Conservation (phyloP, 2,329 filamentous ascomycete genomes). For the Venturia pyrina region DNA sequence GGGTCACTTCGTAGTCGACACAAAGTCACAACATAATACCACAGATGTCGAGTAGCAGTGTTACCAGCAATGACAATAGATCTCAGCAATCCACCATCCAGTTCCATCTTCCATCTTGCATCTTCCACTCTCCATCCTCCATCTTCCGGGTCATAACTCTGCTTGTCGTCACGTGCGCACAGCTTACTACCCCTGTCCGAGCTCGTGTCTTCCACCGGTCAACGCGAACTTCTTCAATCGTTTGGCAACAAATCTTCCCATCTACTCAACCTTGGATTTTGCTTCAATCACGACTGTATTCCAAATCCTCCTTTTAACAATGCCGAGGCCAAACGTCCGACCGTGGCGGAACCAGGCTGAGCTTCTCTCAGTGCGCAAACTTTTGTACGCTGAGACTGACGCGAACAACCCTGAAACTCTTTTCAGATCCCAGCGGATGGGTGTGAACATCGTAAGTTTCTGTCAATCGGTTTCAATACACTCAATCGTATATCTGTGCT, state of each 20-base stretch:
- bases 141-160: too few relatives aligned
- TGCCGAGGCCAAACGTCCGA: conserved; percentile 8
- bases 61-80: background rate
- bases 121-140: too few relatives aligned
- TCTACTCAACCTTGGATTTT: background rate
- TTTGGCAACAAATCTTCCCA: background rate
- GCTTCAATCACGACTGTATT: background rate
- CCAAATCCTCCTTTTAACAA: background rate
- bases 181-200: background rate
- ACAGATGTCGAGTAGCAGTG: background rate
- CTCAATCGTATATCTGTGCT: background rate
- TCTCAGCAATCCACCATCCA: too few relatives aligned
- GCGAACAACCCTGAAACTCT: background rate
- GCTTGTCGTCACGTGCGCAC: background rate
- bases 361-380: conserved; percentile 7
- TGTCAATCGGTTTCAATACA: background rate
- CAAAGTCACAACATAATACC: background rate
- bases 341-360: conserved; percentile 5
- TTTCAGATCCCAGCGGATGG: background rate
- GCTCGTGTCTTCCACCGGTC: too few relatives aligned
- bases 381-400: conserved; percentile 2
- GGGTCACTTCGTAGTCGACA: background rate
- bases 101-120: too few relatives aligned
- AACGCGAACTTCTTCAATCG: background rate
- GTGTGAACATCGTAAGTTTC: conserved; percentile 7